Conservation (phyloP, 2,329 filamentous ascomycete species). For the Cladophialophora carrionii region DNA sequence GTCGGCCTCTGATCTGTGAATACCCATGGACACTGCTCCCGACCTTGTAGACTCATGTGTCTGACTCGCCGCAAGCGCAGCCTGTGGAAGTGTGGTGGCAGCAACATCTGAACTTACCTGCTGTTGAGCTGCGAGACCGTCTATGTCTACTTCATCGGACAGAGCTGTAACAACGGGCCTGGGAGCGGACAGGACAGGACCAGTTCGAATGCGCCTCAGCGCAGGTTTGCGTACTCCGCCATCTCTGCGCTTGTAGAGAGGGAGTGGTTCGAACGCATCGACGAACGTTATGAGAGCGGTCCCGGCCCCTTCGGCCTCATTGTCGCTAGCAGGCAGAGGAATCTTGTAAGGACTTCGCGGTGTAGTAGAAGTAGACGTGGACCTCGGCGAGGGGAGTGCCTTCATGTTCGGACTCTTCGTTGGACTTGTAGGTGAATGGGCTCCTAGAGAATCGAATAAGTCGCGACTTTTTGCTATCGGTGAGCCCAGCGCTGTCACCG, state of each 20-base stretch:
- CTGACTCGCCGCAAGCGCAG: background rate
- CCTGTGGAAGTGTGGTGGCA: background rate
- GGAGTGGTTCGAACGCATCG: background rate
- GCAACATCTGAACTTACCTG: background rate
- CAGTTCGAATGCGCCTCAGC: background rate
- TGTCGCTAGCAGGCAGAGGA: background rate
- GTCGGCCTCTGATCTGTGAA: background rate
- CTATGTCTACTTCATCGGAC: background rate
- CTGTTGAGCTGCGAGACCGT: background rate
- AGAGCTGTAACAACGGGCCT: background rate
- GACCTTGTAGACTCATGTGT: background rate
- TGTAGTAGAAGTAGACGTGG: background rate
- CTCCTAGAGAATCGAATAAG: background rate
- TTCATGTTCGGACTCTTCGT: background rate
- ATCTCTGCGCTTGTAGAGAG: background rate
- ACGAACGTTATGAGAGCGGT: background rate
- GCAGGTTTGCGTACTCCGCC: background rate
- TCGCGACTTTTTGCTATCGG: background rate
- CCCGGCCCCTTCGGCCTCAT: background rate
- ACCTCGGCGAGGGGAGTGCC: background rate
- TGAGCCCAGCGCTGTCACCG: background rate
- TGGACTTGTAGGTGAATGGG: background rate
- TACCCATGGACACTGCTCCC: background rate
- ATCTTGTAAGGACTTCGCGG: background rate
- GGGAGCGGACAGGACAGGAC: background rate